Evolutionary conservation across 768 basidiomycete genomes (phyloP).

Genomic region (Hypholoma fasciculare): DNA sequence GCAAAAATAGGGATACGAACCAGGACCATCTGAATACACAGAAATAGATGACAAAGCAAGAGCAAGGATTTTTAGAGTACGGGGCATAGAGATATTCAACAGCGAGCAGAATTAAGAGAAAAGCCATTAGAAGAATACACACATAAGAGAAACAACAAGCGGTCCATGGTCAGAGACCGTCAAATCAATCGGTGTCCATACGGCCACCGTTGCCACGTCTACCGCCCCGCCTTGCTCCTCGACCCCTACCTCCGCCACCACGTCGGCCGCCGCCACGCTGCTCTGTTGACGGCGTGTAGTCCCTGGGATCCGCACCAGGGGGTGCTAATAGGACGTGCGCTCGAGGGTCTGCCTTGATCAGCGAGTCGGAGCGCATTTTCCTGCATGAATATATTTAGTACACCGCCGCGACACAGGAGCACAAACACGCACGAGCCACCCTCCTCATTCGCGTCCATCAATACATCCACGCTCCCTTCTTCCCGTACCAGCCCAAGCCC

Average conservation of each 20-base stretch:
- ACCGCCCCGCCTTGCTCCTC: conserved; percentile 37
- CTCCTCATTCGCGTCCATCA: conserved; percentile 51
- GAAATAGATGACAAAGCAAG: not conserved
- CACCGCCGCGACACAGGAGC: not conserved
- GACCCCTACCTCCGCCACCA: conserved; percentile 36
- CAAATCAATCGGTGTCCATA: conserved; percentile 55
- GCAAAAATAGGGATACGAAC: not conserved
- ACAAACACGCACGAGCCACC: conserved; percentile 55
- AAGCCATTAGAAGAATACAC: conserved; percentile 10
- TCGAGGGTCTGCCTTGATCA: conserved; percentile 62
- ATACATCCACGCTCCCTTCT: conserved; percentile 55
- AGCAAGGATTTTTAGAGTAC: conserved; percentile 1
- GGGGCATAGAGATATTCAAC: conserved; percentile 2
- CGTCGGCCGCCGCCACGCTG: conserved; percentile 37
- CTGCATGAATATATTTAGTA: conserved; percentile 33
- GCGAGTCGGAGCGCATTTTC: conserved; percentile 84
- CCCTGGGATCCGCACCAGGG: conserved; percentile 59
- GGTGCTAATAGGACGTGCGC: conserved; percentile 70
- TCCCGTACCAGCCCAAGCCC: conserved; percentile 54
- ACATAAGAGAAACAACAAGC: conserved; percentile 11
- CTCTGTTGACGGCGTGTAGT: conserved; percentile 40
- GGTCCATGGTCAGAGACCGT: conserved; percentile 1
- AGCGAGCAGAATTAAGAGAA: conserved; percentile 2
- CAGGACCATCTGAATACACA: not conserved
- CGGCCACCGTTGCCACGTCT: conserved; percentile 37